Conservation (phyloP, 768 basidiomycete genomes). For the Holtermannia corniformis region DNA sequence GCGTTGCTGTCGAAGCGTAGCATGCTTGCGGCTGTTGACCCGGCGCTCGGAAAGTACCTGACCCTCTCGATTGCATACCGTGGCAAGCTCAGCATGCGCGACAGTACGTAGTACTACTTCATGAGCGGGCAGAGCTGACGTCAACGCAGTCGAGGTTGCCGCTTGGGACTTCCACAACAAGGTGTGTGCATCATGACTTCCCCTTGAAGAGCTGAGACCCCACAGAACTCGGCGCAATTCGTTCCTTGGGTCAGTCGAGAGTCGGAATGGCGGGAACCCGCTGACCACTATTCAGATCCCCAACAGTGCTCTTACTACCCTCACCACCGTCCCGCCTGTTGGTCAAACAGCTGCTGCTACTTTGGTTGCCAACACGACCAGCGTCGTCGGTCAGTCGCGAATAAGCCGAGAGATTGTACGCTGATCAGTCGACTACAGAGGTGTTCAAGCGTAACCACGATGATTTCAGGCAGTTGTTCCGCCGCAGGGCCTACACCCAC, state of each 20-base stretch:
- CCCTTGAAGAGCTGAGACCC: background rate
- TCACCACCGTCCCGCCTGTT: conserved; percentile 29
- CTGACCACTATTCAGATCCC: conserved; percentile 22
- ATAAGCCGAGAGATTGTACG: background rate
- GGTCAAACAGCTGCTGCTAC: conserved; percentile 32
- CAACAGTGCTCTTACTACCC: conserved; percentile 28
- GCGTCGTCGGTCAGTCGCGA: conserved; percentile 20
- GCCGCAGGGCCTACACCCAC: conserved; percentile 28
- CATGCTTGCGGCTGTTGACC: conserved; percentile 33
- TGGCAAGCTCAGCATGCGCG: conserved; percentile 33
- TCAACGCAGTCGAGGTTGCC: conserved; percentile 16
- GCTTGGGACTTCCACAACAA: conserved; percentile 30
- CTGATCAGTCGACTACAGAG: conserved; percentile 12
- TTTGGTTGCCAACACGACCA: conserved; percentile 35
- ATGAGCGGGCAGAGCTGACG: conserved; percentile 4
- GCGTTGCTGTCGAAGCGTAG: conserved; percentile 27
- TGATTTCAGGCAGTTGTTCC: conserved; percentile 32
- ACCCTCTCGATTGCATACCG: conserved; percentile 36
- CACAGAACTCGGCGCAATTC: conserved; percentile 26
- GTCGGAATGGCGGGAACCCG: background rate
- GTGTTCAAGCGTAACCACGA: conserved; percentile 34
- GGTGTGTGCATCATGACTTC: conserved; percentile 1
- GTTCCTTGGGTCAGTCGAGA: conserved; percentile 29
- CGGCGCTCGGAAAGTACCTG: conserved; percentile 34
- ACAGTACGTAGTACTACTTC: conserved; percentile 14